Base-by-base conservation (phyloP, 192 early-diverging fungal genomes). In the Coemansia sp. region DNA sequence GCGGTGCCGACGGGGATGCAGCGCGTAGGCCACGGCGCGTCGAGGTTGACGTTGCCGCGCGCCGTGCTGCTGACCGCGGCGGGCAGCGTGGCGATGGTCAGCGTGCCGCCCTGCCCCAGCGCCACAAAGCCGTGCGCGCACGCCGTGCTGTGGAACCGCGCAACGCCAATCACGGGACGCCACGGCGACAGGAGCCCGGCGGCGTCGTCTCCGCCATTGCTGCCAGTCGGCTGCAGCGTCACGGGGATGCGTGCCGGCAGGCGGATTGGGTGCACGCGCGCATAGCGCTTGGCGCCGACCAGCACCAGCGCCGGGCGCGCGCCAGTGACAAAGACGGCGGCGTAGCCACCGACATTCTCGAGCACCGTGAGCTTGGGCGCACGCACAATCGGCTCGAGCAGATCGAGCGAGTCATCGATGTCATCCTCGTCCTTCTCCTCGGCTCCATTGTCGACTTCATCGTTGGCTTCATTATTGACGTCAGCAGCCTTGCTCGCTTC, bases 1-100 rank as follows among this genome's bases (percentile, higher is more conserved):
- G 60, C 60, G 1, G 79, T 81, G 64, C 83, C 78, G 0, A 77
- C 71, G 0, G 74, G 72, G 9, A 81, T 68, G 41, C 66, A 64
- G 35, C 78, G 74, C 47, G 77, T 65, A 0, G 83, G 83, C 83
- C 83, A 85, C 14, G 78, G 51, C 19, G 76, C 57, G 54, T 82
- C 76, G 60, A 72, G 81, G 57, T 83, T 71, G n/a, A 77, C 22
- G 41, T 72, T 71, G 35, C 71, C 74, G 9, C 73, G 74, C 40
- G 68, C 56, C 1, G 68, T 29, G 19, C 41, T 64, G 20, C 20
- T 47, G 29, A 20, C 59, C 0, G 79, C 59, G 10, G 59, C 42
- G 6, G 70, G 67, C 32, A 83, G 70, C 32, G 64, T 38, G 9
- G 64, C 59, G 6, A 85, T 65, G 2, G 74, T 70, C 19, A 85